A percentile compares a stretch with the other conserved stretches of the same genome.
phyloP scores from a whole-genome alignment of 2,329 filamentous ascomycete species.

The Diaporthe aspalathi region DNA sequence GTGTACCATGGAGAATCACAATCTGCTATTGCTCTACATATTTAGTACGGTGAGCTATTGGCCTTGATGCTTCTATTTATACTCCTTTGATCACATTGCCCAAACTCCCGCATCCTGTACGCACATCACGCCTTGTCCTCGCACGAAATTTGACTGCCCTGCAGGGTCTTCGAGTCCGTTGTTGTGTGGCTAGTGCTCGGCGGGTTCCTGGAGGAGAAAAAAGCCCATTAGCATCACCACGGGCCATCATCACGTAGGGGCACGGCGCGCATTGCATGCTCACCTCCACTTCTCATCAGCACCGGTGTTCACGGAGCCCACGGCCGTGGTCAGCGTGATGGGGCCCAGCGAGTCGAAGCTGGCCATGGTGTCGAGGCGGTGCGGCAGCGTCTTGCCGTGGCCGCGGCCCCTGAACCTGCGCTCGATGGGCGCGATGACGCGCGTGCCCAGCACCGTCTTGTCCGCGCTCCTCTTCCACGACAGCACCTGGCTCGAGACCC shows the following conservation, averaged over 20 bases:
- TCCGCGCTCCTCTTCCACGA: neutral
- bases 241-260: neutral
- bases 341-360: slow-evolving; percentile 18
- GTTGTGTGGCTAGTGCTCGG: slow-evolving; percentile 3
- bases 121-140: slow-evolving; percentile 13
- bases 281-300: slow-evolving; percentile 17
- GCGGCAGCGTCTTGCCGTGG: neutral
- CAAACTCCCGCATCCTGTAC: neutral
- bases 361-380: slow-evolving; percentile 12
- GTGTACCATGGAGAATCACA: neutral
- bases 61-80: neutral
- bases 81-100: neutral
- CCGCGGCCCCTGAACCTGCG: neutral
- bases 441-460: neutral
- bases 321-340: neutral
- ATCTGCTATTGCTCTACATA: neutral
- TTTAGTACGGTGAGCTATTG: neutral
- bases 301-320: neutral
- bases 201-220: neutral
- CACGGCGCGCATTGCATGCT: neutral
- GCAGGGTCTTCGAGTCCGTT: neutral
- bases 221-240: neutral
- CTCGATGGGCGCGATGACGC: neutral
- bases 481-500: neutral
- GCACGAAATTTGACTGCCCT: slow-evolving; percentile 4